Evolutionary conservation across 345 rosid species (phyloP).

Genomic region (Hevea brasiliensis): DNA sequence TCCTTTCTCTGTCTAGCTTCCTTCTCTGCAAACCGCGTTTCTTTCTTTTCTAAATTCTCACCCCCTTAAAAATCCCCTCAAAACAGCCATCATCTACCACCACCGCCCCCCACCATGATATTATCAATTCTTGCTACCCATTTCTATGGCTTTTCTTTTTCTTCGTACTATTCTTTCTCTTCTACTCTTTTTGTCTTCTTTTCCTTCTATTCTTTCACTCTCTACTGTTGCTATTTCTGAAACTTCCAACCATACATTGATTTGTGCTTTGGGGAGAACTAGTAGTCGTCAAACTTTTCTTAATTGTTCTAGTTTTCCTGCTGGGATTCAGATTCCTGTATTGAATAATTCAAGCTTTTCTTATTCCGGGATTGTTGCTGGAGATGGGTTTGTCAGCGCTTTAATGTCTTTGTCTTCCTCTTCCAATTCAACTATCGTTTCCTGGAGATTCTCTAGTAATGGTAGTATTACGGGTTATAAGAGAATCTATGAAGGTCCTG

Average conservation of each 20-base stretch:
- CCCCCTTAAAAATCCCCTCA: neutral
- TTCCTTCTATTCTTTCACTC: slow-evolving; percentile 32
- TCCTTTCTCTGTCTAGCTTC: neutral
- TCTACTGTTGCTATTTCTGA: slow-evolving; percentile 60
- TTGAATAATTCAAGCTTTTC: neutral
- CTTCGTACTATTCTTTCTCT: neutral
- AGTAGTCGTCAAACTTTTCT: slow-evolving; percentile 16
- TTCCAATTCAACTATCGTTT: slow-evolving; percentile 35
- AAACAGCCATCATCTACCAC: neutral
- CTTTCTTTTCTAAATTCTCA: neutral
- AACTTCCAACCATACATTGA: slow-evolving; percentile 34
- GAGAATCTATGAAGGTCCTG: slow-evolving; percentile 39
- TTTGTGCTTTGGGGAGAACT: slow-evolving; percentile 46
- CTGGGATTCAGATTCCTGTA: slow-evolving; percentile 23
- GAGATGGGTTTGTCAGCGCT: slow-evolving; percentile 60
- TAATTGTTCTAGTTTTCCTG: slow-evolving; percentile 50
- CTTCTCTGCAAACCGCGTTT: slow-evolving; percentile 29
- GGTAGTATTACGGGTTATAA: slow-evolving; percentile 24
- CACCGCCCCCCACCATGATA: slow-evolving; percentile 16
- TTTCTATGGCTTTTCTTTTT: slow-evolving; percentile 20
- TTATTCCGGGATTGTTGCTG: slow-evolving; percentile 56
- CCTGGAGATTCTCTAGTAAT: slow-evolving; percentile 60
- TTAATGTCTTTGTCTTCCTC: slow-evolving; percentile 25
- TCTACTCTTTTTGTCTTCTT: slow-evolving; percentile 15
- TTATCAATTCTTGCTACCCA: neutral